These are phyloP conservation scores for Boletales sp. DNA, from an alignment of 768 basidiomycete genomes.

Conservation along the genomic window DNA sequence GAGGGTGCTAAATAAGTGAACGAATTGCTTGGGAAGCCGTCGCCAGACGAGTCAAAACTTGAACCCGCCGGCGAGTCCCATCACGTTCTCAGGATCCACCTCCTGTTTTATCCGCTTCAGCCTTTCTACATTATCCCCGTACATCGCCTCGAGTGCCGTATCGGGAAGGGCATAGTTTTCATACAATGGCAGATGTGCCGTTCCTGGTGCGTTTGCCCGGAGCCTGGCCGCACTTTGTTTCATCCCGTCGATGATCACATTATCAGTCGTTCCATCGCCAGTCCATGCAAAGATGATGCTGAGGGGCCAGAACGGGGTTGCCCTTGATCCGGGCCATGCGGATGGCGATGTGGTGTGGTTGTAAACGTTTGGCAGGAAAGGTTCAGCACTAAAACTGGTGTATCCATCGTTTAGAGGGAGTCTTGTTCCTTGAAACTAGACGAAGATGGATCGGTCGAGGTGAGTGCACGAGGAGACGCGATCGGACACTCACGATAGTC, in stretches of 20 bases:
- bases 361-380: conserved; percentile 43
- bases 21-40: not conserved
- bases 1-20: too few species aligned
- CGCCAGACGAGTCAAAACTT: conserved; percentile 36
- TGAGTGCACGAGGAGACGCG: not conserved
- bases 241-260: conserved; percentile 38
- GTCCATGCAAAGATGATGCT: conserved; percentile 49
- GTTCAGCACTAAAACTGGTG: conserved; percentile 47
- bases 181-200: conserved; percentile 42
- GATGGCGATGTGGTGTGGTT: conserved; percentile 35
- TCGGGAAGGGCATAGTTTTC: conserved; percentile 57
- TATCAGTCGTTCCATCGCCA: conserved; percentile 34
- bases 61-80: conserved; percentile 67
- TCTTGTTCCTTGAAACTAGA: conserved; percentile 42
- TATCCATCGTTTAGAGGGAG: conserved; percentile 37
- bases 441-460: not conserved
- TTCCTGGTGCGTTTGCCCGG: conserved; percentile 42
- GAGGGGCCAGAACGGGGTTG: conserved; percentile 38
- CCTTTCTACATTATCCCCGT: conserved; percentile 44
- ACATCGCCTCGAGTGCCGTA: conserved; percentile 49
- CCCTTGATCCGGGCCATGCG: conserved; percentile 48
- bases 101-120: conserved; percentile 38
- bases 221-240: conserved; percentile 38
- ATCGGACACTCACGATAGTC: conserved; percentile 11
- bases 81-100: conserved; percentile 57